Base-by-base conservation (phyloP, 1,284 basidiomycete species). In the Ceratobasidium papillatum region DNA sequence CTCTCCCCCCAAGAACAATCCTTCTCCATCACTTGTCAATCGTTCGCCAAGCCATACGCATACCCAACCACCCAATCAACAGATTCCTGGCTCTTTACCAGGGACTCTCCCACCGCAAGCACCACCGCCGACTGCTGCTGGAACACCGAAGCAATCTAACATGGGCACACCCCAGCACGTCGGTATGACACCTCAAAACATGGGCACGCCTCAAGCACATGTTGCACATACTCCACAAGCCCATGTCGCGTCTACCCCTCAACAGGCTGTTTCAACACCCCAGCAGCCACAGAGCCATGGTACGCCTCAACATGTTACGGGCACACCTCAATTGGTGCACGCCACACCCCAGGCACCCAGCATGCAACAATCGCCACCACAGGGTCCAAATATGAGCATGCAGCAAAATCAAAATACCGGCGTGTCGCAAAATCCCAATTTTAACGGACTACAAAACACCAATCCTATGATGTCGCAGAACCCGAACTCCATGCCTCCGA, bases 301-400 rank as follows among this genome's bases (percentile, higher is more conserved):
- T 43, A 41, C 65, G 5, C 65, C 52, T 43, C 68, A 71, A 49
- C 52, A 45, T 30, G 27, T 54, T 11, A 38, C 54, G 4, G 34
- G 52, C 4, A 71, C 68, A 2, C 68, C 68, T n/a, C 68, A 71
- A 41, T 36, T 71, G 34, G 12, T 19, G 0, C 68, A 71, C 30
- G 38, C 68, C 8, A 59, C 32, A 4, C 68, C 68, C 1, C 68
- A 71, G 30, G 32, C n/a, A 14, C 3, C 2, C 34, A 11, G n/a
- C 34, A 12, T 17, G 22, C 68, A 58, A 19, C 54, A 58, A 32
- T 68, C 65, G 22, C 65, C 65, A n/a, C n/a, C n/a, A 12, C 65
- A 32, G 30, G 25, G 8, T 49, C 14, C 51, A 25, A 62, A 62
- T 14, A 41, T 30, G 25, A 38, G n/a, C 30, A 45, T 27, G 9